A percentile compares a stretch with the other conserved stretches of the same genome.
Conservation (phyloP, 768 basidiomycete species). For the Phlegmacium glaucopus region DNA sequence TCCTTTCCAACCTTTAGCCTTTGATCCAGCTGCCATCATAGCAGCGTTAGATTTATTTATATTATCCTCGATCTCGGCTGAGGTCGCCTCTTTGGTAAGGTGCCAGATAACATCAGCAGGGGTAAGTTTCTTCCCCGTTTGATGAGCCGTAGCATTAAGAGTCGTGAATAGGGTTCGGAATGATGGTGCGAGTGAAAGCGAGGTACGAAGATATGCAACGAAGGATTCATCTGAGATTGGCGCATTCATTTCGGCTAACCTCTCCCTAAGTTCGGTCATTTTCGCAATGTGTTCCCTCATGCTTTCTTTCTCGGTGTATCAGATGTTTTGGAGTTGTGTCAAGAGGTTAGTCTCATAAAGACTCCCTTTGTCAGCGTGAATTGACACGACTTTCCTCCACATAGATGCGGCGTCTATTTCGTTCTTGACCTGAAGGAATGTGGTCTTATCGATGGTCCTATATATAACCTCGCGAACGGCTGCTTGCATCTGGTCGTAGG, state of each 20-base stretch:
- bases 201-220: slow-evolving; percentile 9
- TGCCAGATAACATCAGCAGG: slow-evolving; percentile 6
- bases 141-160: slow-evolving; percentile 5
- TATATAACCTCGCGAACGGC: not conserved
- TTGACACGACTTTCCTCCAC: not conserved
- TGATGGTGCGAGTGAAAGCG: slow-evolving; percentile 6
- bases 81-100: slow-evolving; percentile 5
- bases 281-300: slow-evolving; percentile 4
- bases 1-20: not conserved
- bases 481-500: not conserved
- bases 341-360: not conserved
- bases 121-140: not conserved
- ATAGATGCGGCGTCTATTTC: not conserved
- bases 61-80: not conserved
- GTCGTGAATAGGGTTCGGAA: slow-evolving; percentile 7
- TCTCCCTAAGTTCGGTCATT: slow-evolving; percentile 31
- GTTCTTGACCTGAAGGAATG: not conserved
- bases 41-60: slow-evolving; percentile 10
- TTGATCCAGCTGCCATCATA: slow-evolving; percentile 8
- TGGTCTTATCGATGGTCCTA: not conserved
- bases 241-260: not conserved
- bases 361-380: not conserved
- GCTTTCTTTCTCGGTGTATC: slow-evolving; percentile 1
- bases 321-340: not conserved
- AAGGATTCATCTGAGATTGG: not conserved